Percentiles rank a stretch among this genome's conserved stretches.
phyloP scores from a whole-genome alignment of 2,329 filamentous ascomycete species.

The Exophiala spinifera region DNA sequence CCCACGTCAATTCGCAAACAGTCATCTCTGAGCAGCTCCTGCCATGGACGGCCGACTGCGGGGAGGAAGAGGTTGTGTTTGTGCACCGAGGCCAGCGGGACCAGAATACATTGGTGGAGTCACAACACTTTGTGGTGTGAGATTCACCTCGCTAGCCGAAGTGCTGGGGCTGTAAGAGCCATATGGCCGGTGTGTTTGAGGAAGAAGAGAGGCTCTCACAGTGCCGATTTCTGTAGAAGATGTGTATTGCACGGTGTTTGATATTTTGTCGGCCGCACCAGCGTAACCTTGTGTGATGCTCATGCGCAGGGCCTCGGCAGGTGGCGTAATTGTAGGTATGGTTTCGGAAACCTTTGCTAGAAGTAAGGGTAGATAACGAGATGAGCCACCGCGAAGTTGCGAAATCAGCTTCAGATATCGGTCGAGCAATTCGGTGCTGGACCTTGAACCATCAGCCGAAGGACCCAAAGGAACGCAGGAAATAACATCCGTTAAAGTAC shows the following conservation, averaged over 20 bases:
- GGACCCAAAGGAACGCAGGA: conserved; percentile 49
- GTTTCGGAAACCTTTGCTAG: conserved; percentile 72
- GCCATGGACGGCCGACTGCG: too few species aligned
- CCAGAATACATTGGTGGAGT: neutral
- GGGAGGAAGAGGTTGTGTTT: too few species aligned
- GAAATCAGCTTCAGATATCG: conserved; percentile 66
- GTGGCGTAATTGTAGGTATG: conserved; percentile 46
- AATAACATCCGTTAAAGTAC: conserved; percentile 70
- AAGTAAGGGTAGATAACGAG: conserved; percentile 73
- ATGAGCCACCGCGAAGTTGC: conserved; percentile 69
- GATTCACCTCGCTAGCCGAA: neutral
- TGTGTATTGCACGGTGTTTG: conserved; percentile 5
- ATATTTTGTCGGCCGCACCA: conserved; percentile 21
- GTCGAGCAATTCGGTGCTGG: conserved; percentile 66
- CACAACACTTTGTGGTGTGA: neutral
- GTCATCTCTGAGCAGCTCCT: too few species aligned
- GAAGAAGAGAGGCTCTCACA: neutral
- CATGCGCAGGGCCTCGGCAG: conserved; percentile 5
- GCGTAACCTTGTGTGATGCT: conserved; percentile 26
- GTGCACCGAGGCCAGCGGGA: too few species aligned
- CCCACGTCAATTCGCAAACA: too few species aligned
- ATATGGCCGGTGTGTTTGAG: conserved; percentile 1
- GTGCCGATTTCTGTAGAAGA: neutral
- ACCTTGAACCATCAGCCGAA: neutral
- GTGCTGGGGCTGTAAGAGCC: conserved; percentile 12